These are phyloP conservation scores for Umbelopsis ramanniana DNA, from an alignment of 192 early-diverging fungal genomes.

Conservation along the genomic window DNA sequence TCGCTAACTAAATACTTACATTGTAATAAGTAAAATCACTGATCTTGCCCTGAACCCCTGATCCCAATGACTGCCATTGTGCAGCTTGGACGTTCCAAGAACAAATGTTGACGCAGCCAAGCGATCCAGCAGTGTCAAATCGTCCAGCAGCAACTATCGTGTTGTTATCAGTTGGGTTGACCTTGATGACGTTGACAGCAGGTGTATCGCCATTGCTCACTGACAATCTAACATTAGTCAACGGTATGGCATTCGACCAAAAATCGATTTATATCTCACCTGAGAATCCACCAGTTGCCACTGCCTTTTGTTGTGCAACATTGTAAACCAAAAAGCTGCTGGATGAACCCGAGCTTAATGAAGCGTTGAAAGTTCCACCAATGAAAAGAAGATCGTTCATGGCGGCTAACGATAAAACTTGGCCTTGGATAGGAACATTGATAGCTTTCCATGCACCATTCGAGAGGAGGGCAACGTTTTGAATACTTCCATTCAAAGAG, in stretches of 20 bases:
- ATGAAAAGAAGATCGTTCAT: constrained; percentile 57
- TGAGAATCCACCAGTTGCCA: constrained; percentile 32
- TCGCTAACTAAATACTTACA: neutral
- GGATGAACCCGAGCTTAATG: neutral
- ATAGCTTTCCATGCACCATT: constrained; percentile 50
- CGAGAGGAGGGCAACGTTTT: constrained; percentile 47
- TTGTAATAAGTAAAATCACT: constrained; percentile 43
- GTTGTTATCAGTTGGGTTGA: constrained; percentile 21
- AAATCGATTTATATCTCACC: neutral
- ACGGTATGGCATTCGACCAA: neutral
- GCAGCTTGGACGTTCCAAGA: constrained; percentile 23
- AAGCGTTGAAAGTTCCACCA: constrained; percentile 53
- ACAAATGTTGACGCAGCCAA: constrained; percentile 37
- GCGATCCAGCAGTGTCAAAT: constrained; percentile 53
- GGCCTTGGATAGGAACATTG: constrained; percentile 44
- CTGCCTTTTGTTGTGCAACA: constrained; percentile 40
- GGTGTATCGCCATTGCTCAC: constrained; percentile 12
- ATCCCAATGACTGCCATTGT: constrained; percentile 32
- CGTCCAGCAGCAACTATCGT: constrained; percentile 54
- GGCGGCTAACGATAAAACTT: constrained; percentile 52
- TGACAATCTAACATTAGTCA: neutral
- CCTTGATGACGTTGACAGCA: constrained; percentile 27
- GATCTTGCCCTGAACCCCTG: constrained; percentile 34
- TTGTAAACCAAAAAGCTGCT: constrained; percentile 55
- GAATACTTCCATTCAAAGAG: constrained; percentile 41